Evolutionary conservation across 306 rosid genomes (phyloP), one percentile per base, ranked within the genome.

Genomic region (Alnus rubra): DNA sequence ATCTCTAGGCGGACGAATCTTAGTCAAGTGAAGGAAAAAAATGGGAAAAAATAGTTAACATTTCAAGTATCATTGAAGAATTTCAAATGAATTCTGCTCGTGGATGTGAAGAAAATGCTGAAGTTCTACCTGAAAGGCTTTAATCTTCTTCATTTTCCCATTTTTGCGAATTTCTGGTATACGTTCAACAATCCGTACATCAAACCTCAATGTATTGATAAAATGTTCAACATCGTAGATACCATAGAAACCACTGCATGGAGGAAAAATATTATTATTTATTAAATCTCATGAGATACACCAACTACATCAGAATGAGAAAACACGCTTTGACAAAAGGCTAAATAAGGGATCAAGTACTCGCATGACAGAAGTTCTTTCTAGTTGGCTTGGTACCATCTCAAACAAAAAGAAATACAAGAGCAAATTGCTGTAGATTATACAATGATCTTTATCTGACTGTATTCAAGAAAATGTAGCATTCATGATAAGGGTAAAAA

Each of bases 201-300:
- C 99, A 88, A 79, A 89, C 86, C 92, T 90, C 84, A 96, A 76
- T 2, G 94, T 78, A 71, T 14, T 82, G 87, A 96, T 88, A 84
- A 96, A 96, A 85, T 93, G 95, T 64, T 95, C 97, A 37, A 95
- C 99, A 82, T 95, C 99, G 78, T 95, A 95, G 86, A 95, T 93
- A 74, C 99, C 98, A 71, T 79, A 88, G 81, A 95, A 95, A 80
- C 99, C 99, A 54, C 99, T 95, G 87, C 84, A 82, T 37, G 63
- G 50, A 81, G 77, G 16, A 76, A 77, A 79, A 28, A 84, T 68
- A 33, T 37, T 48, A 51, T 18, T 53, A 49, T 69, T 74, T 37
- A 60, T 44, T 74, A 15, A 67, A 71, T 48, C 44, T 59, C 33
- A 59, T 59, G 65, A 28, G 13, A 59, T 59, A 23, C 39, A 28